Evolutionary conservation across 305 asterid genomes (phyloP).

Genomic region (Rubia occidens): DNA sequence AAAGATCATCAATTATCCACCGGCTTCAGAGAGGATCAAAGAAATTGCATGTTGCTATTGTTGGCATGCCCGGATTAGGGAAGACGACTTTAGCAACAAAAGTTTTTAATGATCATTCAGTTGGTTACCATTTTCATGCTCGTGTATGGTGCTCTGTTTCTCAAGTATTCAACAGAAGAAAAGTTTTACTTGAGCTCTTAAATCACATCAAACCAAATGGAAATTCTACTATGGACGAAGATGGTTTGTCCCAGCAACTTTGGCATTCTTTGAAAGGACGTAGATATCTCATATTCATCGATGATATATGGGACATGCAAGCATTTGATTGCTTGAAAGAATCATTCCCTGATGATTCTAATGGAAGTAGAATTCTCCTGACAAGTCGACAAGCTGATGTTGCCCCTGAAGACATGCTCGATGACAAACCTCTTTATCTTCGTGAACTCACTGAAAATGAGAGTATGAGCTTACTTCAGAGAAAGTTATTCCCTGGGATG

Average conservation of each 20-base stretch:
- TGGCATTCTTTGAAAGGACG: not conserved
- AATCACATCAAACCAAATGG: not conserved
- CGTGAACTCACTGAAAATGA: not conserved
- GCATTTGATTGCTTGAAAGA: not conserved
- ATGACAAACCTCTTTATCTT: not conserved
- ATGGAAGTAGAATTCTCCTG: constrained; percentile 2
- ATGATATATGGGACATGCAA: constrained; percentile 3
- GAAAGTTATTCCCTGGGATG: not conserved
- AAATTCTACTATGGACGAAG: not conserved
- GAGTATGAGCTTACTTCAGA: not conserved
- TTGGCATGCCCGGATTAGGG: not conserved
- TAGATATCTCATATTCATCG: constrained; percentile 1
- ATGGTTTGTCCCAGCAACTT: not conserved
- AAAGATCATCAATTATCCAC: not conserved
- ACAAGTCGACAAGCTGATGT: not conserved
- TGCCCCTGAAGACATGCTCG: not conserved
- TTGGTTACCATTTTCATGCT: not conserved
- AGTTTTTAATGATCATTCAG: not conserved
- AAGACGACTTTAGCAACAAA: not conserved
- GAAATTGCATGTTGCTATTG: not conserved
- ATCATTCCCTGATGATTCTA: constrained; percentile 1
- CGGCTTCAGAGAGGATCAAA: not conserved
- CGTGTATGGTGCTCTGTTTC: not conserved
- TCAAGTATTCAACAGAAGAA: not conserved
- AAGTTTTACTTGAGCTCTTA: not conserved